phyloP scores from a whole-genome alignment of 768 basidiomycete species.

The Tylopilus felleus region DNA sequence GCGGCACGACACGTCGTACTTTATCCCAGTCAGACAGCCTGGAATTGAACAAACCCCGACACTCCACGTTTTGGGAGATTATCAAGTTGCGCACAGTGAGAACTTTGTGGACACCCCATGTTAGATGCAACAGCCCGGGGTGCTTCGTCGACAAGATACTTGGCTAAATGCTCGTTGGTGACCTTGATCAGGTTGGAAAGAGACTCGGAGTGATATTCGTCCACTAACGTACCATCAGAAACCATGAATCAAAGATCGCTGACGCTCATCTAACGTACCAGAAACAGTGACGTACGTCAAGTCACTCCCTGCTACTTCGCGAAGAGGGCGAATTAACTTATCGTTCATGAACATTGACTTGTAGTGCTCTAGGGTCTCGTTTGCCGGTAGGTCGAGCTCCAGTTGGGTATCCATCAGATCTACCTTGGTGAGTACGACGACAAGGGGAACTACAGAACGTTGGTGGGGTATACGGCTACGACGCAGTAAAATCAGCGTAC shows the following conservation, averaged over 20 bases:
- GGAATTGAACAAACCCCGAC: neutral
- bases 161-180: conserved; percentile 1
- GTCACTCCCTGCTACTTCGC: conserved; percentile 2
- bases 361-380: neutral
- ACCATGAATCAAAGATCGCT: neutral
- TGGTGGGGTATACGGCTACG: neutral
- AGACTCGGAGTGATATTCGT: conserved; percentile 2
- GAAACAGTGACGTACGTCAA: conserved; percentile 7
- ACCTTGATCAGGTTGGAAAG: conserved; percentile 1
- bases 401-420: conserved; percentile 7
- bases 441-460: conserved; percentile 4
- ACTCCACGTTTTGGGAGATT: neutral
- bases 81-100: neutral
- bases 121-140: conserved; percentile 2
- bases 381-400: neutral
- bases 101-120: neutral
- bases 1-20: neutral
- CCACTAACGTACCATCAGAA: conserved; percentile 1
- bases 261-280: neutral
- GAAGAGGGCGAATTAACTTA: conserved; percentile 1
- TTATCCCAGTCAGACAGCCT: neutral
- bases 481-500: neutral
- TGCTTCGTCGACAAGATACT: conserved; percentile 8
- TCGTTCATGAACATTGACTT: neutral
- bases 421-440: conserved; percentile 17